Evolutionary conservation across 257 asterid species (phyloP), one percentile per base, ranked within the genome.

Genomic region (Rhazya stricta): DNA sequence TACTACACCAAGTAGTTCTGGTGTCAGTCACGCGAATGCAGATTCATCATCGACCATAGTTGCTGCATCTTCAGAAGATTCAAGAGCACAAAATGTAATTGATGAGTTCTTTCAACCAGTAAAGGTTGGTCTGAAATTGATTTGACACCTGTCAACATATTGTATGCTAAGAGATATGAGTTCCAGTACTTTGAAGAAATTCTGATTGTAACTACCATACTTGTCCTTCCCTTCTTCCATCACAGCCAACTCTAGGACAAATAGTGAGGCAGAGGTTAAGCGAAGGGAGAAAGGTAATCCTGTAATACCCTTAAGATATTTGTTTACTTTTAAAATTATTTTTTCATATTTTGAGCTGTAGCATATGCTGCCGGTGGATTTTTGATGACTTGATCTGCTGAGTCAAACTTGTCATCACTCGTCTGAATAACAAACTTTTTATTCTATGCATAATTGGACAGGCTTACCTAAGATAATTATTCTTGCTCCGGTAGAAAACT

Each of bases 241-340:
- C 61, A 86, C 96, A 91, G 97, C 96, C 92, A 81, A 91, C 97
- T 80, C 86, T 93, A 73, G 86, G 91, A 82, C 96, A 93, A 81
- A 83, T 88, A 74, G 89, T 93, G 79, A 88, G 94, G 76, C 96
- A 91, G 83, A 87, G 94, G 86, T 79, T 93, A 78, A 84, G 88
- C 71, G 97, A 90, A 85, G 98, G 97, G 84, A 90, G 96, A 84
- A 93, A 93, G 98, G 98, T 93, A 86, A 81, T 78, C 34, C 58
- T 66, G 3, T 45, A 23, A 37, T 45, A 21, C 5, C 48, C 16
- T 72, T n/a, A 54, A 36, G 51, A 45, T 30, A 15, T 42, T 16
- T 13, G 69, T 37, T 3, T 9, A 30, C 11, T 0, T 9, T 32
- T 34, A 3, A 36, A 63, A 32, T 39, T 34, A n/a, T 32, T 1